Evolutionary conservation across 1,284 basidiomycete genomes (phyloP).

Genomic region (Apiotrichum sp.): DNA sequence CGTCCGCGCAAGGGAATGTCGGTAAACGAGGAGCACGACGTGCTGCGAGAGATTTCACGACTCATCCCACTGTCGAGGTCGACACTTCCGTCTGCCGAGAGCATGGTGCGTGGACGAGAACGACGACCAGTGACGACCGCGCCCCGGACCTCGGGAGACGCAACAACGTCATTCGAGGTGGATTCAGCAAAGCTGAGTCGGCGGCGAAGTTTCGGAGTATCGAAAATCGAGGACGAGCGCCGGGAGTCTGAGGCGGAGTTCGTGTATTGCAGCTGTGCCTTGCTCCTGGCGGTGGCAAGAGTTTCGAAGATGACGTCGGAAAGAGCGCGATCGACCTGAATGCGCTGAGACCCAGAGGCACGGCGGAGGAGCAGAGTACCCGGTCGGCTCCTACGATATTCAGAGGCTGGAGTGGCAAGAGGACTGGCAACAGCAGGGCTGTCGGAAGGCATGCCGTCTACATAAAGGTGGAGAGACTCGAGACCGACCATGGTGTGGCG

Average conservation of each 20-base stretch:
- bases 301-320: conserved; percentile 47
- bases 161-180: conserved; percentile 6
- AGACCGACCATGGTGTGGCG: conserved; percentile 7
- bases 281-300: conserved; percentile 41
- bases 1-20: conserved; percentile 2
- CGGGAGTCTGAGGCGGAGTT: conserved; percentile 22
- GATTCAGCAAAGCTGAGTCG: conserved; percentile 25
- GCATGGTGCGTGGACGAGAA: not conserved
- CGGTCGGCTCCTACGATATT: conserved; percentile 19
- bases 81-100: not conserved
- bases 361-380: conserved; percentile 59
- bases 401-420: not conserved
- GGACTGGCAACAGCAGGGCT: not conserved
- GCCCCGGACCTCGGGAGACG: conserved; percentile 6
- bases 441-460: not conserved
- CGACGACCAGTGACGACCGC: conserved; percentile 1
- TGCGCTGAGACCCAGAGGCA: conserved; percentile 61
- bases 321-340: conserved; percentile 47
- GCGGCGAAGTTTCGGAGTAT: conserved; percentile 33
- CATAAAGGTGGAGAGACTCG: not conserved
- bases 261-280: conserved; percentile 30
- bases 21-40: conserved; percentile 8
- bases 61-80: not conserved
- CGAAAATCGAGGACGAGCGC: conserved; percentile 20
- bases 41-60: conserved; percentile 8